Evolutionary conservation across 2,329 filamentous ascomycete genomes (phyloP).

Genomic region (Fusarium buharicum): DNA sequence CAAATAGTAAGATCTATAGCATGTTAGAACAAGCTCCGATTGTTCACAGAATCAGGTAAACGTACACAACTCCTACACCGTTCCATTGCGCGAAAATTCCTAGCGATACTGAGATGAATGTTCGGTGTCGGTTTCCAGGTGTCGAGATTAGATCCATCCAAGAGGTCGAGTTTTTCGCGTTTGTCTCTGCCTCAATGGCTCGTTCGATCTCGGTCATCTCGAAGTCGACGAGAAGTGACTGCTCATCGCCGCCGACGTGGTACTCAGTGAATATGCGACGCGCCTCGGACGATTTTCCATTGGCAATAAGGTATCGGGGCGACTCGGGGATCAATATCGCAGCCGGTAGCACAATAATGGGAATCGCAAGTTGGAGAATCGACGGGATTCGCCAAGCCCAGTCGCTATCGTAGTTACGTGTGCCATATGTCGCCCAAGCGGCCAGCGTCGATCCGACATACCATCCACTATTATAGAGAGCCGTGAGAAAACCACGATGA

Average conservation of each 20-base stretch:
- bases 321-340: conserved; percentile 34
- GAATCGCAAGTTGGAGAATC: conserved; percentile 39
- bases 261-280: conserved; percentile 52
- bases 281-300: conserved; percentile 53
- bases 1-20: conserved; percentile 48
- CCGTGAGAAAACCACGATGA: conserved; percentile 45
- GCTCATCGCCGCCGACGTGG: conserved; percentile 55
- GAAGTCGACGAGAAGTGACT: conserved; percentile 37
- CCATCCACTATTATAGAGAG: conserved; percentile 47
- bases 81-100: conserved; percentile 46
- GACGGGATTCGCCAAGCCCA: conserved; percentile 47
- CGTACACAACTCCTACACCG: conserved; percentile 46
- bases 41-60: not conserved
- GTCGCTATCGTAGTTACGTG: conserved; percentile 33
- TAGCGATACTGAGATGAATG: conserved; percentile 40
- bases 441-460: conserved; percentile 53
- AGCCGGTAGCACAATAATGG: conserved; percentile 23
- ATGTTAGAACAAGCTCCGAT: not conserved
- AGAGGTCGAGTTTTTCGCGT: conserved; percentile 43
- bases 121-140: conserved; percentile 45
- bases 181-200: conserved; percentile 41
- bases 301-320: conserved; percentile 48
- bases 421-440: conserved; percentile 46
- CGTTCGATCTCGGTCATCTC: conserved; percentile 48
- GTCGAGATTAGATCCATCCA: conserved; percentile 39